A percentile compares a stretch with the other conserved stretches of the same genome.
These are phyloP conservation scores for Eudorina sp. DNA, from an alignment of 139 green algal species.

Conservation along the genomic window DNA sequence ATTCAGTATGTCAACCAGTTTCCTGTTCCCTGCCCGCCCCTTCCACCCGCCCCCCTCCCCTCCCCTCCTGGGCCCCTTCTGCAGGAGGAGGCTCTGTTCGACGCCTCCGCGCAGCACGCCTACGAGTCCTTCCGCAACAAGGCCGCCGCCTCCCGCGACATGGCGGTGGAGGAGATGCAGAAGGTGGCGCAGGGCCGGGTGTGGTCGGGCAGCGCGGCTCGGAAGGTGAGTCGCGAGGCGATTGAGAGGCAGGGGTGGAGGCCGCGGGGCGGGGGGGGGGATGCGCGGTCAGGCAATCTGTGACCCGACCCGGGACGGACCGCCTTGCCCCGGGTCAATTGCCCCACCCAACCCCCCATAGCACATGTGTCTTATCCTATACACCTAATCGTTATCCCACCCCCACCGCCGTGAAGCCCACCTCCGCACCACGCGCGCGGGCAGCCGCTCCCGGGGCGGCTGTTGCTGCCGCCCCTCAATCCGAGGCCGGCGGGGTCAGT, in stretches of 20 bases:
- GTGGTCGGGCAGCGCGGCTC: slow-evolving; percentile 85
- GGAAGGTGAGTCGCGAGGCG: slow-evolving; percentile 65
- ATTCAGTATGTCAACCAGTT: not conserved
- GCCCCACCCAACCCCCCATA: not conserved
- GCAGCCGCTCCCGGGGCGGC: no score
- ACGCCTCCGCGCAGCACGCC: slow-evolving; percentile 77
- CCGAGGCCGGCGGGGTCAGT: no score
- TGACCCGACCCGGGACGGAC: not conserved
- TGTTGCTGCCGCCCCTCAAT: no score
- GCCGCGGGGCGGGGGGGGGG: not conserved
- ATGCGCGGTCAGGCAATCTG: not conserved
- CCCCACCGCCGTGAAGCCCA: not conserved
- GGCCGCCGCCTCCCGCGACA: slow-evolving; percentile 57
- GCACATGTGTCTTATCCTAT: not conserved
- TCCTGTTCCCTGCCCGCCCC: not conserved
- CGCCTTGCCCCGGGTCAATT: not conserved
- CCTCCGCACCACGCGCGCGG: not conserved
- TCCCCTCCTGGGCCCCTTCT: not conserved
- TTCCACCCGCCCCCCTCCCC: not conserved
- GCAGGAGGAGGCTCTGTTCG: slow-evolving; percentile 79
- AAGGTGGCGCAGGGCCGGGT: slow-evolving; percentile 88
- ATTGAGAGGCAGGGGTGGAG: not conserved
- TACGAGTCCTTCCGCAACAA: slow-evolving; percentile 94
- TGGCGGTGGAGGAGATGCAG: slow-evolving; percentile 75
- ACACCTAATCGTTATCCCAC: not conserved